These are phyloP conservation scores for Gamsiella multidivaricata DNA, from an alignment of 192 early-diverging fungal species.

Conservation along the genomic window DNA sequence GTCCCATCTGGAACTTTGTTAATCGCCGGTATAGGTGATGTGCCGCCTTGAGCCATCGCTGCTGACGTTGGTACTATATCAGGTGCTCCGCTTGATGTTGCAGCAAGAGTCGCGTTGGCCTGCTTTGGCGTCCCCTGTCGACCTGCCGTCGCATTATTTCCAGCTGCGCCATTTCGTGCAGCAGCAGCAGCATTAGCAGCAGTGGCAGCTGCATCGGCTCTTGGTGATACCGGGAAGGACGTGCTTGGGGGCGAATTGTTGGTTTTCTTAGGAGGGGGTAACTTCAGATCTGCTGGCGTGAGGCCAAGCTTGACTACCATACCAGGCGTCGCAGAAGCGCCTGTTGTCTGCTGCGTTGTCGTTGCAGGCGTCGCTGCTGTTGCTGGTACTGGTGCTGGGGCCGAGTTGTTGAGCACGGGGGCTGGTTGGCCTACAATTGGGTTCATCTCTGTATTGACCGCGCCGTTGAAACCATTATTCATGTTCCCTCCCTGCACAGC, in stretches of 20 bases:
- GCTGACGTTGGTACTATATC: neutral
- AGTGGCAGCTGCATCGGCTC: constrained; percentile 15
- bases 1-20: neutral
- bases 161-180: neutral
- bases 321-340: constrained; percentile 8
- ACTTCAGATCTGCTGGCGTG: constrained; percentile 41
- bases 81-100: neutral
- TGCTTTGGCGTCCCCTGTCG: constrained; percentile 13
- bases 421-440: too few species aligned
- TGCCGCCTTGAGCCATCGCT: neutral
- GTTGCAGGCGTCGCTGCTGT: neutral
- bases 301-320: constrained; percentile 29
- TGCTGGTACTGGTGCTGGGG: neutral
- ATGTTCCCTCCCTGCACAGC: neutral
- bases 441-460: constrained; percentile 6
- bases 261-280: constrained; percentile 32
- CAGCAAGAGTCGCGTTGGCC: neutral
- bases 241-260: constrained; percentile 41
- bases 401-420: neutral
- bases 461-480: constrained; percentile 11
- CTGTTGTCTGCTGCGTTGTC: neutral
- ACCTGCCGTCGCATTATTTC: neutral
- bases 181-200: neutral
- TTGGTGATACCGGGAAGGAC: constrained; percentile 28
- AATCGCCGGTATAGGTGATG: neutral